Evolutionary conservation across 192 early-diverging fungal genomes (phyloP).

Genomic region (Blastocladiella britannica): DNA sequence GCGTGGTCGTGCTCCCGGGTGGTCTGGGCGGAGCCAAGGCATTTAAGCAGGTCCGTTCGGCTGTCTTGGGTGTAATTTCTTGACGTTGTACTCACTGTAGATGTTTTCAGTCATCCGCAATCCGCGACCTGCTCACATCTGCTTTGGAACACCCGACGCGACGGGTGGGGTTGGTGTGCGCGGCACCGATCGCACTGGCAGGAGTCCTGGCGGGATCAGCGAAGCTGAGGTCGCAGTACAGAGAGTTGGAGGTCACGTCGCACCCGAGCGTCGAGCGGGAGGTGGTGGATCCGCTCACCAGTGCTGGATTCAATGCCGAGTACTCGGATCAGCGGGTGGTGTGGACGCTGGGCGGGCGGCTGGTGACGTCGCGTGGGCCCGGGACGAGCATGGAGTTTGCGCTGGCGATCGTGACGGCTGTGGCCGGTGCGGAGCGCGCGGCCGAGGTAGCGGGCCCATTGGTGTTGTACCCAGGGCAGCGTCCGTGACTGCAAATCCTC

Average conservation of each 20-base stretch:
- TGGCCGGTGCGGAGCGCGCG: too few relatives aligned
- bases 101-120: background rate
- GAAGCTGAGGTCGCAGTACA: constrained; percentile 7
- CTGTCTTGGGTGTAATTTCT: background rate
- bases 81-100: too few relatives aligned
- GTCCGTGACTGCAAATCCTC: too few relatives aligned
- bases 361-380: constrained; percentile 18
- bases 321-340: constrained; percentile 20
- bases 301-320: constrained; percentile 9
- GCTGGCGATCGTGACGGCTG: constrained; percentile 16
- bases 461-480: too few relatives aligned
- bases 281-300: constrained; percentile 1
- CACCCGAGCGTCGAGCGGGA: constrained; percentile 17
- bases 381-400: constrained; percentile 24
- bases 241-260: constrained; percentile 11
- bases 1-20: constrained; percentile 7
- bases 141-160: constrained; percentile 3
- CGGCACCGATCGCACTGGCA: constrained; percentile 15
- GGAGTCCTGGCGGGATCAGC: background rate
- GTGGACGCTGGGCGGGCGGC: constrained; percentile 8
- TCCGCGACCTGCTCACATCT: background rate
- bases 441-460: too few relatives aligned
- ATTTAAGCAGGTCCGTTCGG: constrained; percentile 7
- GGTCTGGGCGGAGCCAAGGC: constrained; percentile 18
- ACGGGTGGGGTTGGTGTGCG: constrained; percentile 14